Evolutionary conservation across 805 yeast genomes (phyloP), one percentile per base, ranked within the genome.

Genomic region (Ogataea naganishii): DNA sequence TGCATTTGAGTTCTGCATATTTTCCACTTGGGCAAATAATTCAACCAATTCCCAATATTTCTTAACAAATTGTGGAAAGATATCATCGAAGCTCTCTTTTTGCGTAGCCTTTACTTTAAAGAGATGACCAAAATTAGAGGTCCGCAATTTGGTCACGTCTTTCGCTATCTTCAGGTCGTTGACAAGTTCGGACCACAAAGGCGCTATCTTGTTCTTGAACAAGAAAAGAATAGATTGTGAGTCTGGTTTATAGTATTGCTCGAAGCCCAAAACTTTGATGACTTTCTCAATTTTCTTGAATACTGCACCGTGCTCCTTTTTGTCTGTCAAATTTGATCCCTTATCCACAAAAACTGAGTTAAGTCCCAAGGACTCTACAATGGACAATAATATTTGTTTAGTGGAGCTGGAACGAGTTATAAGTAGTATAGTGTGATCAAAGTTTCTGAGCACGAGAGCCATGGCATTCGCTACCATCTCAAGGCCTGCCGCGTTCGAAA

Each of bases 191-290:
- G 19, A 19, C 51, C 53, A 46, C 12, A 29, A 14, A 2, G 44
- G 32, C 3, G 24, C 18, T 5, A 64, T 35, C 20, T 50, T 39
- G 5, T 41, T 38, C 7, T 34, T 35, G 37, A 34, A 59, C 30
- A 65, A 60, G 15, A 38, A 43, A 5, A 29, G 33, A 0, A 68
- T 64, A 4, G 64, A 49, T n/a, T 49, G 53, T 10, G 57, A 41
- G 18, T 60, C 55, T 24, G 54, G 56, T 3, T 62, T 64, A 41
- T 56, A 57, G 0, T 53, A 58, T 3, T 63, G 66, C 2, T 50
- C 51, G 11, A 51, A 36, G 1, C 41, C 47, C 18, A 62, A 20
- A 3, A 38, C 24, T 2, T 32, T 29, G 0, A 68, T 62, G 7
- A 62, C 32, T 2, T 35, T 27, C 19, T 47, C 56, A 20, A 58